These are phyloP conservation scores for Sclerotinia nivalis DNA, from an alignment of 2,329 filamentous ascomycete genomes.

Conservation along the genomic window DNA sequence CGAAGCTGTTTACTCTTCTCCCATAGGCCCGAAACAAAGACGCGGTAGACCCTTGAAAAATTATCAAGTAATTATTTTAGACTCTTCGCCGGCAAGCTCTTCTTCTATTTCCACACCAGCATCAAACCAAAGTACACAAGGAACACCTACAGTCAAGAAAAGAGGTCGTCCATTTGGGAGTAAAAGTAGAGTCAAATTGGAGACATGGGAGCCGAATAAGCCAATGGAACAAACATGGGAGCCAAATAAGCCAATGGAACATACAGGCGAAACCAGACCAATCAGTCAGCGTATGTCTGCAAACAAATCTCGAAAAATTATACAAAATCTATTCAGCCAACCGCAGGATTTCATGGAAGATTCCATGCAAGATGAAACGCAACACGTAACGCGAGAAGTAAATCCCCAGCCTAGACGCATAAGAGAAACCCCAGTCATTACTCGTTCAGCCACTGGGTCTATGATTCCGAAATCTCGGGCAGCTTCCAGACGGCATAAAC, in stretches of 20 bases:
- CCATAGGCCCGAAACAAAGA: constrained; percentile 12
- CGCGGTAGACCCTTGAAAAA: background rate
- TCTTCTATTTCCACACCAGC: background rate
- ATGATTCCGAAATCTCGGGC: background rate
- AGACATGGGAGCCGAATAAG: background rate
- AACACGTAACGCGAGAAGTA: too few species aligned
- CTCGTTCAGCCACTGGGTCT: background rate
- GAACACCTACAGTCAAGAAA: background rate
- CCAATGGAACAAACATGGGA: background rate
- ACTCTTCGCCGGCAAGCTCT: background rate
- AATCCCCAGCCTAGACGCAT: too few species aligned
- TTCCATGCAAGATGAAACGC: too few species aligned
- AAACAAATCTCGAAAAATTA: background rate
- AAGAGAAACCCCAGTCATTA: too few species aligned
- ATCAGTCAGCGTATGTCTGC: background rate
- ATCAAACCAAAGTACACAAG: background rate
- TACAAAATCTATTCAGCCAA: background rate
- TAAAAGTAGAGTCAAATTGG: background rate
- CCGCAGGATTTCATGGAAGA: background rate
- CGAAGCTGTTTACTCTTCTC: background rate
- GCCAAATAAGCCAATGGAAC: background rate
- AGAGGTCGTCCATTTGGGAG: constrained; percentile 6
- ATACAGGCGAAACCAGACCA: background rate
- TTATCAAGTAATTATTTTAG: background rate
- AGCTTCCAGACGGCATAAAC: background rate